phyloP scores from a whole-genome alignment of 495 filamentous ascomycete genomes.

The Talaromyces borbonicus region DNA sequence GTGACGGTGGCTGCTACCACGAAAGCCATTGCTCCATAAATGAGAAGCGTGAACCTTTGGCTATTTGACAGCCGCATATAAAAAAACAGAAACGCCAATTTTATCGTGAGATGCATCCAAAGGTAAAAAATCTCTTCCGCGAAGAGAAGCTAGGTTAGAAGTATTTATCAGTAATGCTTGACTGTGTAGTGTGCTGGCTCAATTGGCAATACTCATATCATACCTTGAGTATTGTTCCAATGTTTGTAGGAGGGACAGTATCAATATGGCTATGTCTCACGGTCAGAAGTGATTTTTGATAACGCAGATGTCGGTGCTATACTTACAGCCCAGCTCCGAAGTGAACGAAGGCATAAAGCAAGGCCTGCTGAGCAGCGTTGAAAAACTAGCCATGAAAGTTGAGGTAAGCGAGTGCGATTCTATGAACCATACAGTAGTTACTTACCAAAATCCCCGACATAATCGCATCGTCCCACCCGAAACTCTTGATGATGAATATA shows the following conservation, averaged over 20 bases:
- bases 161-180: background rate
- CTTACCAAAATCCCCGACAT: background rate
- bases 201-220: background rate
- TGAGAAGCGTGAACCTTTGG: background rate
- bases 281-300: background rate
- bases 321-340: background rate
- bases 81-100: slow-evolving; percentile 25
- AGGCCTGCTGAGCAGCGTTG: background rate
- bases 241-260: background rate
- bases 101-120: slow-evolving; percentile 16
- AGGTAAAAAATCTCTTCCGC: slow-evolving; percentile 16
- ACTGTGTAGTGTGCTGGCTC: background rate
- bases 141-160: background rate
- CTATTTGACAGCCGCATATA: slow-evolving; percentile 26
- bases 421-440: background rate
- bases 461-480: background rate
- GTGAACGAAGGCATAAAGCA: background rate
- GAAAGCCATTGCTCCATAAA: background rate
- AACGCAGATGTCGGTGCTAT: background rate
- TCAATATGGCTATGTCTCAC: background rate
- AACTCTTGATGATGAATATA: background rate
- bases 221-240: background rate
- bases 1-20: background rate
- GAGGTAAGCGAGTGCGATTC: background rate
- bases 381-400: background rate